Evolutionary conservation across 176 grass and related monocot genomes (phyloP).

Genomic region (Oryza meyeriana): DNA sequence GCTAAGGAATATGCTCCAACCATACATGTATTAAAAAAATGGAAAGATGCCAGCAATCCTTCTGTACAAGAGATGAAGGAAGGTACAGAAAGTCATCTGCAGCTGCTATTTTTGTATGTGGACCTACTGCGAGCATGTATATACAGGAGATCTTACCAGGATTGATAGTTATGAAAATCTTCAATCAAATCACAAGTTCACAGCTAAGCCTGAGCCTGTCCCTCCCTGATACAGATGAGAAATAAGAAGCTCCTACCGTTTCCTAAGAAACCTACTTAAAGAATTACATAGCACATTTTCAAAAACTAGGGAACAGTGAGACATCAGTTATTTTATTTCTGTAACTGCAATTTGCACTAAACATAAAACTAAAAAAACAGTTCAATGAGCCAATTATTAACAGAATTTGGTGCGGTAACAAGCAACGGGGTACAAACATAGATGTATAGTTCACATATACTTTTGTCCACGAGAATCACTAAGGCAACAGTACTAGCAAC

Average conservation of each 20-base stretch:
- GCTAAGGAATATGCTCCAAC: conserved; percentile 37
- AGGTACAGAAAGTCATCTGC: neutral
- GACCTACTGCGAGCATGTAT: neutral
- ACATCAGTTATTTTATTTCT: conserved; percentile 4
- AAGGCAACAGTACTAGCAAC: conserved; percentile 31
- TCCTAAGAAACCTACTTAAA: conserved; percentile 1
- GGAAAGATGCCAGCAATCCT: conserved; percentile 7
- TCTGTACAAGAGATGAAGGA: conserved; percentile 19
- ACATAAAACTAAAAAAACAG: neutral
- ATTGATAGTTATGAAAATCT: neutral
- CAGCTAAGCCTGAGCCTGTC: neutral
- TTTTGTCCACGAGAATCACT: neutral
- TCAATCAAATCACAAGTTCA: neutral
- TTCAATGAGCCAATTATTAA: conserved; percentile 6
- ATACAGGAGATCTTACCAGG: neutral
- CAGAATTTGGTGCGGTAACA: neutral
- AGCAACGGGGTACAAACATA: neutral
- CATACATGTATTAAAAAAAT: conserved; percentile 37
- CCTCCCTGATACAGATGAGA: neutral
- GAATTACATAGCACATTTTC: neutral
- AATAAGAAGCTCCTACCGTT: neutral
- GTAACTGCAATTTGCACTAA: neutral
- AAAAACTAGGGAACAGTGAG: neutral
- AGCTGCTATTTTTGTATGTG: neutral
- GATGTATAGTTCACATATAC: conserved; percentile 18